phyloP scores from a whole-genome alignment of 2,329 filamentous ascomycete genomes.

The Pestalotiopsis sp. region DNA sequence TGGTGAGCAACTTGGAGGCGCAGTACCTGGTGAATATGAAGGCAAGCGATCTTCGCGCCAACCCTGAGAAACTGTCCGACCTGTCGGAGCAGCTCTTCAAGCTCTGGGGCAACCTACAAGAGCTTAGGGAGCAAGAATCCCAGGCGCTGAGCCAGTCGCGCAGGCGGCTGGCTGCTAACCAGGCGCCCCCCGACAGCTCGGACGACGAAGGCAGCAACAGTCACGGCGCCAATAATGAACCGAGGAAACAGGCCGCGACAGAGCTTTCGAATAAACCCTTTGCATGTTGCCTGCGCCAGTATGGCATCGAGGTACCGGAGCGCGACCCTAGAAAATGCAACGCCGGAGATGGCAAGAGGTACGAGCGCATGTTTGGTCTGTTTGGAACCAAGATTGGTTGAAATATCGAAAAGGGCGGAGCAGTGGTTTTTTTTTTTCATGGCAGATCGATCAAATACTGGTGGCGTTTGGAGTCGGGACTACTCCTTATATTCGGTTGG shows the following conservation, averaged over 20 bases:
- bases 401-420: background rate
- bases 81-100: constrained; percentile 73
- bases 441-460: no score
- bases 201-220: constrained; percentile 10
- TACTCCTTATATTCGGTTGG: no score
- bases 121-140: constrained; percentile 53
- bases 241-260: background rate
- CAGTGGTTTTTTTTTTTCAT: background rate
- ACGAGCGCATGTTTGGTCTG: constrained; percentile 65
- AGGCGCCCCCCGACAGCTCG: constrained; percentile 40
- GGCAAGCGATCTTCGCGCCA: constrained; percentile 56
- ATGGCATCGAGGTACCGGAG: constrained; percentile 56
- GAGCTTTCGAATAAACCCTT: constrained; percentile 61
- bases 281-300: constrained; percentile 71
- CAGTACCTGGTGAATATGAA: constrained; percentile 51
- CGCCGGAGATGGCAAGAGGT: constrained; percentile 49
- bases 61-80: constrained; percentile 46
- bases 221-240: background rate
- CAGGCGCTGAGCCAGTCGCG: constrained; percentile 25
- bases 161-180: constrained; percentile 24
- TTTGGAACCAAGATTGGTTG: constrained; percentile 62
- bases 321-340: constrained; percentile 43
- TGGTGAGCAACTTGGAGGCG: constrained; percentile 62
- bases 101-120: constrained; percentile 86
- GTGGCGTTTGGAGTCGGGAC: no score